Conservation (phyloP, 495 filamentous ascomycete species). For the Penicillium nucicola region DNA sequence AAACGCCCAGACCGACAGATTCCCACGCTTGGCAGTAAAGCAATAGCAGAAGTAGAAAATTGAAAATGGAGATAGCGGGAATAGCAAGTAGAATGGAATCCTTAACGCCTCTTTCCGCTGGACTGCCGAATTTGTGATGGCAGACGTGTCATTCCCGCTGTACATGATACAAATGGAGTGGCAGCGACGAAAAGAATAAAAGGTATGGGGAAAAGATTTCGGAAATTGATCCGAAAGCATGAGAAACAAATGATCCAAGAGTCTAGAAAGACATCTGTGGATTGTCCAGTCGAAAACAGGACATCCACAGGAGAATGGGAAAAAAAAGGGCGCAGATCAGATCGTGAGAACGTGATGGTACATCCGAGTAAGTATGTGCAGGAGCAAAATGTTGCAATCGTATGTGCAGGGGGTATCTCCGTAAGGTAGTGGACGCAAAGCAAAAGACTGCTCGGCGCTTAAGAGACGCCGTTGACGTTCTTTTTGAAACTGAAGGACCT, state of each 20-base stretch:
- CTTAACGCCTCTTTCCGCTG: slow-evolving; percentile 28
- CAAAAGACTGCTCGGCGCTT: neutral
- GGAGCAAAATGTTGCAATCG: slow-evolving; percentile 16
- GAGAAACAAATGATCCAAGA: slow-evolving; percentile 9
- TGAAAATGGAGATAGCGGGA: slow-evolving; percentile 1
- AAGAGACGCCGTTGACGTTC: slow-evolving; percentile 3
- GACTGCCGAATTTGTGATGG: slow-evolving; percentile 13
- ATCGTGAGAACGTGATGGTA: slow-evolving; percentile 34
- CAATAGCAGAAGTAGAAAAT: slow-evolving; percentile 4
- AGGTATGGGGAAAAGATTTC: slow-evolving; percentile 10
- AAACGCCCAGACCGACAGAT: slow-evolving; percentile 3
- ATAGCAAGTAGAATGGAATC: no score
- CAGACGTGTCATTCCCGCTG: slow-evolving; percentile 26
- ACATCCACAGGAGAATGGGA: slow-evolving; percentile 12
- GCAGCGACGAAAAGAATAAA: slow-evolving; percentile 12
- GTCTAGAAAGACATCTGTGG: slow-evolving; percentile 22
- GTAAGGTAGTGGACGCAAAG: slow-evolving; percentile 12
- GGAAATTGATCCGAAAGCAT: slow-evolving; percentile 5
- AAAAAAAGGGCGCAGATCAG: slow-evolving; percentile 7
- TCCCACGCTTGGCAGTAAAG: slow-evolving; percentile 17
- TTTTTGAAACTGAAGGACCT: slow-evolving; percentile 30
- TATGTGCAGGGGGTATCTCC: slow-evolving; percentile 30
- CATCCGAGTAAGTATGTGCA: slow-evolving; percentile 40
- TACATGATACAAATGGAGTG: slow-evolving; percentile 17
- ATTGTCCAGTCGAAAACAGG: neutral